Evolutionary conservation across 108 stramenopile genomes (phyloP).

Genomic region (Bacterosira constricta): DNA sequence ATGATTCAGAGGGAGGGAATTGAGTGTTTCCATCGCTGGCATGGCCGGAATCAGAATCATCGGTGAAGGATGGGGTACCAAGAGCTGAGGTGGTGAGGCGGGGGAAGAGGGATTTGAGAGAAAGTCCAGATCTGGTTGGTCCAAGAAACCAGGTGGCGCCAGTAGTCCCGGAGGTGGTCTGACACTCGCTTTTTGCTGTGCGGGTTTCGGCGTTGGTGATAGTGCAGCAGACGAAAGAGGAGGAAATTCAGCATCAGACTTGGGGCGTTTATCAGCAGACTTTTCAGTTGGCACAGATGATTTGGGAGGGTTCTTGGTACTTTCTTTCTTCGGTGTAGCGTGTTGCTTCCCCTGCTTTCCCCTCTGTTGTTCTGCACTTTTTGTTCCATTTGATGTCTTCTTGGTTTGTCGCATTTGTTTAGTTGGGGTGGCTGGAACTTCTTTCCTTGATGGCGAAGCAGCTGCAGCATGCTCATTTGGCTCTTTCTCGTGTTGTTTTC

Average conservation of each 20-base stretch:
- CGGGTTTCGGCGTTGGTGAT: neutral
- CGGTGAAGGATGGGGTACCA: conserved; percentile 16
- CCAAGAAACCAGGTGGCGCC: conserved; percentile 45
- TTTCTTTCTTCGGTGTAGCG: neutral
- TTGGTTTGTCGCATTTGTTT: conserved; percentile 11
- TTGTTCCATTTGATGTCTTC: conserved; percentile 9
- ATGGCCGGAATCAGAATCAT: neutral
- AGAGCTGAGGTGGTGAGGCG: conserved; percentile 18
- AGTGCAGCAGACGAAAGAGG: conserved; percentile 17
- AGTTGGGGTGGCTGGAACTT: neutral
- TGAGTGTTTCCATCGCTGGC: neutral
- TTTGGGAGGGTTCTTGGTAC: neutral
- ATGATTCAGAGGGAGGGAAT: conserved; percentile 1
- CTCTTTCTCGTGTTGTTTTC: neutral
- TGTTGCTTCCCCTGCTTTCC: conserved; percentile 17
- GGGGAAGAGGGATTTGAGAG: conserved; percentile 18
- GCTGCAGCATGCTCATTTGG: neutral
- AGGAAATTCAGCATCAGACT: conserved; percentile 14
- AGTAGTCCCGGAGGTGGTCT: conserved; percentile 44
- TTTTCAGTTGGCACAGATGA: neutral
- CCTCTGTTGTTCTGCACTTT: neutral
- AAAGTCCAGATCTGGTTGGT: conserved; percentile 6
- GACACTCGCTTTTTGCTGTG: neutral
- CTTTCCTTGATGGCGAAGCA: neutral
- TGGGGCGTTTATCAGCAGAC: neutral